These are phyloP conservation scores for Calocera viscosa DNA, from an alignment of 768 basidiomycete genomes.

Conservation along the genomic window DNA sequence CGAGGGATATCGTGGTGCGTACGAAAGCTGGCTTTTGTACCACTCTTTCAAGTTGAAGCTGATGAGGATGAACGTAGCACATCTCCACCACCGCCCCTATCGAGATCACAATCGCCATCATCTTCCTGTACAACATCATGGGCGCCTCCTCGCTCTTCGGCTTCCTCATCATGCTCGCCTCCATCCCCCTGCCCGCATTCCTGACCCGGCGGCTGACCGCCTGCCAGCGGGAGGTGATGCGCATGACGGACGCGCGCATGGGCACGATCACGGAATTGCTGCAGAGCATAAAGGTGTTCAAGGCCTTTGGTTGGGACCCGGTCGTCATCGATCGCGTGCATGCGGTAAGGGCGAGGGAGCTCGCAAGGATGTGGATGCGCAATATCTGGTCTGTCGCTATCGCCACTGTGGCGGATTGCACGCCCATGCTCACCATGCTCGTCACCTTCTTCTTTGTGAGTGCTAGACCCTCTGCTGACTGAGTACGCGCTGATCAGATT, in stretches of 20 bases:
- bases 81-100: not conserved
- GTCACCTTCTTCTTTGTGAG: constrained; percentile 5
- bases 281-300: constrained; percentile 7
- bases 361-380: constrained; percentile 8
- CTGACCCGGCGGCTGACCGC: not conserved
- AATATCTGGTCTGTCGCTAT: constrained; percentile 4
- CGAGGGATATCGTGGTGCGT: not conserved
- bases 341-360: not conserved
- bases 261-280: constrained; percentile 1
- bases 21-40: too few species aligned
- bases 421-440: constrained; percentile 7
- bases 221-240: not conserved
- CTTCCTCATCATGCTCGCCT: not conserved
- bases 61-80: too few species aligned
- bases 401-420: not conserved
- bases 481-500: not conserved
- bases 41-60: too few species aligned
- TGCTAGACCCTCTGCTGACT: not conserved
- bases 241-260: not conserved
- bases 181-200: not conserved
- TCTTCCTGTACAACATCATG: constrained; percentile 9
- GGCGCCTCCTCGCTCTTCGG: constrained; percentile 4
- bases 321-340: constrained; percentile 8
- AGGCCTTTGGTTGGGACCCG: not conserved
- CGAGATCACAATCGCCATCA: not conserved